A percentile compares a stretch with the other conserved stretches of the same genome.
These are phyloP conservation scores for Penium margaritaceum DNA, from an alignment of 139 green algal species.

Conservation along the genomic window DNA sequence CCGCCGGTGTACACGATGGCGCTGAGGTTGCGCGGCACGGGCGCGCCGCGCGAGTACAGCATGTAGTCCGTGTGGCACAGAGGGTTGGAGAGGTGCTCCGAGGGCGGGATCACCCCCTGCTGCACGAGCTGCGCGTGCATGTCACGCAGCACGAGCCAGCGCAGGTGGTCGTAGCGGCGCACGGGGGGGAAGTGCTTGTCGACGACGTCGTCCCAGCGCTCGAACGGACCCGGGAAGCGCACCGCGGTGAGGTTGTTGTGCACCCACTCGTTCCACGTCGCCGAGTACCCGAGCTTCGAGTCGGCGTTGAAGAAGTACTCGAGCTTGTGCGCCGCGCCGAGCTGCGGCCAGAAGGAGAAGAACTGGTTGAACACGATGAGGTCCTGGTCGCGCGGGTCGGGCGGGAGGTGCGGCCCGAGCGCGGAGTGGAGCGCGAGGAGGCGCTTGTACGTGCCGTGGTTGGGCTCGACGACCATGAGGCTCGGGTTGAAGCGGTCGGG, in stretches of 20 bases:
- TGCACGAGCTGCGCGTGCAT: slow-evolving; percentile 27
- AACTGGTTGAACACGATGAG: slow-evolving; percentile 30
- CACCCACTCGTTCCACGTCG: slow-evolving; percentile 37
- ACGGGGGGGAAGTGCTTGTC: slow-evolving; percentile 29
- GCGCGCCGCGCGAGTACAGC: slow-evolving; percentile 10
- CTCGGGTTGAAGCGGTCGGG: slow-evolving; percentile 26
- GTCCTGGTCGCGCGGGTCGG: not conserved
- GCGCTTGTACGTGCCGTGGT: not conserved
- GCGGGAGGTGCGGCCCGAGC: not conserved
- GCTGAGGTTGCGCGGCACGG: slow-evolving; percentile 4
- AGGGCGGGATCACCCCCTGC: slow-evolving; percentile 15
- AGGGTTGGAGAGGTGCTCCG: slow-evolving; percentile 2
- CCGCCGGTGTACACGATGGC: not conserved
- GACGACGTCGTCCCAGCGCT: slow-evolving; percentile 22
- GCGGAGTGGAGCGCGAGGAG: not conserved
- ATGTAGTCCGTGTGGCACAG: slow-evolving; percentile 34
- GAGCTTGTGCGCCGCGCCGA: slow-evolving; percentile 4
- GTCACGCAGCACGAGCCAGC: slow-evolving; percentile 17
- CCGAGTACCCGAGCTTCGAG: slow-evolving; percentile 25
- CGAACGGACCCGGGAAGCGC: slow-evolving; percentile 14
- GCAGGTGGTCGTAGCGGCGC: slow-evolving; percentile 21
- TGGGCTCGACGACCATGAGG: slow-evolving; percentile 34
- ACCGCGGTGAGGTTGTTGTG: slow-evolving; percentile 24
- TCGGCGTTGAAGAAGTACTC: slow-evolving; percentile 22
- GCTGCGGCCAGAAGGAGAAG: slow-evolving; percentile 22